Evolutionary conservation across 257 asterid species (phyloP), one percentile per base, ranked within the genome.

Genomic region (Penstemon eatonii): DNA sequence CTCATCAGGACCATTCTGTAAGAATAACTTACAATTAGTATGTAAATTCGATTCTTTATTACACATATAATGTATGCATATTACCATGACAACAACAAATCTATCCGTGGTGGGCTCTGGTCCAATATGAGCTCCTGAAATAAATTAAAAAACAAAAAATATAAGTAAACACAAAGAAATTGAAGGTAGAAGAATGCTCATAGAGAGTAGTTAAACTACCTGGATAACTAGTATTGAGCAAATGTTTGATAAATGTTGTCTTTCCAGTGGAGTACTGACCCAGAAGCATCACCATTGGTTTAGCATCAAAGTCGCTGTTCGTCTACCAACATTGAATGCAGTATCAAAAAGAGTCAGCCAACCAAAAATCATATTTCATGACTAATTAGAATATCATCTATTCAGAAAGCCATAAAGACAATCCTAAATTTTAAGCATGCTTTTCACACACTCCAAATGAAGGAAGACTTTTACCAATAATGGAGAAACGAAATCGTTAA

Each of bases 61-160:
- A 25, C 33, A 25, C 33, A 25, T 25, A 25, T 25, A 1, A 25
- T 25, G 33, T 25, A 25, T 25, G 33, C 33, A 64, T 57, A 51
- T 10, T 85, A 93, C 99, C 97, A 90, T 93, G 75, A 93, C 99
- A 67, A 90, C 97, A 60, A 93, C 99, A 82, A 93, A 93, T 93
- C 99, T 86, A 77, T 93, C 99, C 0, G 99, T 93, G 36, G 99
- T 93, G 46, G 99, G 99, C 85, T 93, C 97, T 43, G 99, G 99
- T 68, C 99, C 99, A 75, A 93, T 93, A 68, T 90, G 99, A 80
- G 97, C 97, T 65, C 97, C 99, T 90, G 79, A 67, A 10, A 60
- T 41, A 67, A 8, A 12, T 4, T 6, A 62, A 18, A 52, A 18
- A 46, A 56, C 47, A 56, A 63, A 74, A 39, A 70, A 55, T 61